phyloP scores from a whole-genome alignment of 2,329 filamentous ascomycete genomes.

The Apiospora arundinis region DNA sequence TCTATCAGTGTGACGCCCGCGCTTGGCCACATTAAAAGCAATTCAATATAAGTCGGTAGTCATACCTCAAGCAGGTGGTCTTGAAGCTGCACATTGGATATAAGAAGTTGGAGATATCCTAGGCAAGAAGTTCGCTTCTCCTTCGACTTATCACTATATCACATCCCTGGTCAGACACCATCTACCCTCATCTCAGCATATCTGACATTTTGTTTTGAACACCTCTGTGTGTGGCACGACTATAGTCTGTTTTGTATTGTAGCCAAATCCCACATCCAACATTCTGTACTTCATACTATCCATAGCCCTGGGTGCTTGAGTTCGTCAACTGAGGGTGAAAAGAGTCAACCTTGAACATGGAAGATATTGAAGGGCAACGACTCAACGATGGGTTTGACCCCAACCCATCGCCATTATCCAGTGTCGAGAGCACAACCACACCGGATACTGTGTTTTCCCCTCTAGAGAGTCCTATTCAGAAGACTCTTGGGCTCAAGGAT shows the following conservation, averaged over 20 bases:
- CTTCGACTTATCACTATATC: background rate
- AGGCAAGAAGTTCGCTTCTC: background rate
- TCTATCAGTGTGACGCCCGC: background rate
- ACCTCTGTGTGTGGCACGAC: background rate
- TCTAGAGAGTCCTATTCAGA: slow-evolving; percentile 50
- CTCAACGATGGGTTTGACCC: slow-evolving; percentile 42
- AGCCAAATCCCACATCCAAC: background rate
- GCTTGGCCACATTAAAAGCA: background rate
- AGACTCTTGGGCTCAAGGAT: slow-evolving; percentile 43
- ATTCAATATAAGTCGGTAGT: background rate
- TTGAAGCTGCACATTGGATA: background rate
- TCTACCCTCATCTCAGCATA: background rate
- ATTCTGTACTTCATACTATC: background rate
- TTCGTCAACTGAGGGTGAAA: background rate
- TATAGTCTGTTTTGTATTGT: background rate
- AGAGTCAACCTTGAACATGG: slow-evolving; percentile 28
- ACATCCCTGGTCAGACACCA: background rate
- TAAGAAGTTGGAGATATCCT: background rate
- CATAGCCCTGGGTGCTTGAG: background rate
- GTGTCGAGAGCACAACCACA: slow-evolving; percentile 48
- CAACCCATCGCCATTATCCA: slow-evolving; percentile 44
- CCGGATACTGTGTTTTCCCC: slow-evolving; percentile 58
- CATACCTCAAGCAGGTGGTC: background rate
- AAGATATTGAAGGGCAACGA: slow-evolving; percentile 35
- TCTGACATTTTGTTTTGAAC: background rate